Conservation (phyloP, 139 green algal genomes). For the Coelastrella sp. region DNA sequence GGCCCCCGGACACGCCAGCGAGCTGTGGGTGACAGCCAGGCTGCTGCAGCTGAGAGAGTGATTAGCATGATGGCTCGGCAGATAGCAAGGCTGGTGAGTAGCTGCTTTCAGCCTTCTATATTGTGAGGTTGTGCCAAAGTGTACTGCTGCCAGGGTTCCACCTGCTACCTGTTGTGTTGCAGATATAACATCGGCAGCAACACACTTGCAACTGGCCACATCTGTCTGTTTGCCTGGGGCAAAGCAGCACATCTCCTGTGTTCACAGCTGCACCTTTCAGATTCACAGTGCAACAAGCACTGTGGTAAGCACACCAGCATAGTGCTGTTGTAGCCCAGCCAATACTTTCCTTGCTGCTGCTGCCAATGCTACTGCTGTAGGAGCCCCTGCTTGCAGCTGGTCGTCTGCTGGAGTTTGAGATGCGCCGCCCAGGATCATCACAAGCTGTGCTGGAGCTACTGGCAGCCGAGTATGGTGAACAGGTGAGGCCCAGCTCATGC, state of each 20-base stretch:
- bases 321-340: too few relatives aligned
- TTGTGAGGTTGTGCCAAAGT: too few relatives aligned
- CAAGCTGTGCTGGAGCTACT: conserved; percentile 27
- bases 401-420: conserved; percentile 37
- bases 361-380: conserved; percentile 15
- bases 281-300: too few relatives aligned
- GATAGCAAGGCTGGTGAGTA: conserved; percentile 41
- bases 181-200: too few relatives aligned
- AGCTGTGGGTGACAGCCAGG: not conserved
- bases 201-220: too few relatives aligned
- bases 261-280: too few relatives aligned
- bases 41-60: conserved; percentile 28
- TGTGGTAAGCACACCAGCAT: too few relatives aligned
- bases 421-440: conserved; percentile 15
- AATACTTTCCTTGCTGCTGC: not conserved
- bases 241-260: too few relatives aligned
- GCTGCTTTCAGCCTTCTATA: not conserved
- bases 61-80: conserved; percentile 40
- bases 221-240: too few relatives aligned
- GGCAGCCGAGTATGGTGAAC: conserved; percentile 9
- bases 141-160: too few relatives aligned
- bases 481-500: not conserved
- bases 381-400: conserved; percentile 42
- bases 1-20: not conserved
- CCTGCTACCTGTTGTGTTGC: too few relatives aligned